A percentile compares a stretch with the other conserved stretches of the same genome.
Conservation (phyloP, 345 rosid genomes). For the Chamaenerion angustifolium region DNA sequence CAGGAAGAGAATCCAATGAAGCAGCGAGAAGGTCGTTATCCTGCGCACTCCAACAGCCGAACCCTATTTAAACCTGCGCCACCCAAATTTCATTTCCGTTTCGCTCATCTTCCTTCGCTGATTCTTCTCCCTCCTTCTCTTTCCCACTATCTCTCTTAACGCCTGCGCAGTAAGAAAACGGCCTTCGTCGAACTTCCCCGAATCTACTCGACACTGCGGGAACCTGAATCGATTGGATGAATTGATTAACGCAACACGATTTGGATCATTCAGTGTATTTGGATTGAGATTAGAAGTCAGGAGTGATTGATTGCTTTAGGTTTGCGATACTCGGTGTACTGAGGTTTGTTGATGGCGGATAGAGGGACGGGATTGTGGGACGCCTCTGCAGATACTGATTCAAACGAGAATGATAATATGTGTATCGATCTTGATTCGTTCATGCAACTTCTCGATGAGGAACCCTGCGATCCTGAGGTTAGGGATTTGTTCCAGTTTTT, state of each 20-base stretch:
- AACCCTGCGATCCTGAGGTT: slow-evolving; percentile 6
- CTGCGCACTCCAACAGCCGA: slow-evolving; percentile 7
- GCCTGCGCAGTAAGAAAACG: background rate
- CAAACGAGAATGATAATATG: slow-evolving; percentile 2
- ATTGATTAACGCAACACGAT: too few species aligned
- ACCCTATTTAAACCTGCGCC: slow-evolving; percentile 7
- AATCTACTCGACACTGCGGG: background rate
- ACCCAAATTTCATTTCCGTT: background rate
- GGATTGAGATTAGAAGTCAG: too few species aligned
- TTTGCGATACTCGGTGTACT: too few species aligned
- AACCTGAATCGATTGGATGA: background rate
- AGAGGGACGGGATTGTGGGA: too few species aligned
- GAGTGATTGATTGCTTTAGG: too few species aligned
- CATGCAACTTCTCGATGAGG: slow-evolving; percentile 7
- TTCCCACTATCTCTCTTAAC: background rate
- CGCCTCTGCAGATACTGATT: too few species aligned
- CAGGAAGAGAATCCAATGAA: too few species aligned
- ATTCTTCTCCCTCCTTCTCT: background rate
- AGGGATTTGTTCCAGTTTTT: background rate
- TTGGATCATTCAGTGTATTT: too few species aligned
- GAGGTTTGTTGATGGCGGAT: too few species aligned
- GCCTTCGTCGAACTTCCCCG: slow-evolving; percentile 4
- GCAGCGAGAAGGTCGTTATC: slow-evolving; percentile 3
- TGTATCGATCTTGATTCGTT: slow-evolving; percentile 4
- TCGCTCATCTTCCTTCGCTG: background rate